Percentiles rank a stretch among this genome's conserved stretches.
Evolutionary conservation across 2,329 filamentous ascomycete genomes (phyloP).

Genomic region (Verticillium zaregamsianum): DNA sequence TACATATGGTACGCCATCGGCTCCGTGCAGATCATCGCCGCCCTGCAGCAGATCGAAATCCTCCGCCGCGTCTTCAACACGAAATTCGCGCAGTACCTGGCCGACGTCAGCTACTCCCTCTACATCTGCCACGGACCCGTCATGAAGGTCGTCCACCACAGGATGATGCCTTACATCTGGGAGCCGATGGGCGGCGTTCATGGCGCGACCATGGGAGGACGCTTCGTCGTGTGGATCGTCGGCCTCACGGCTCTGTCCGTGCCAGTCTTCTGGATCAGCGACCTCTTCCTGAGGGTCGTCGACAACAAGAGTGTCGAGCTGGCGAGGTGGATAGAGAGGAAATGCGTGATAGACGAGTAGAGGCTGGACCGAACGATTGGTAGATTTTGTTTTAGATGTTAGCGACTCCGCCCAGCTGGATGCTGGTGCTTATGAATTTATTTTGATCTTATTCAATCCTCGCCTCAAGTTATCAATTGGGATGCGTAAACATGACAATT

Average conservation of each 20-base stretch:
- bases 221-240: slow-evolving; percentile 28
- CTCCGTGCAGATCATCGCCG: slow-evolving; percentile 23
- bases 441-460: background rate
- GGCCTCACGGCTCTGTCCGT: slow-evolving; percentile 30
- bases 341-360: slow-evolving; percentile 8
- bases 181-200: slow-evolving; percentile 24
- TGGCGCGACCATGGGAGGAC: slow-evolving; percentile 26
- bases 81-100: slow-evolving; percentile 49
- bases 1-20: slow-evolving; percentile 32
- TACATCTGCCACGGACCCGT: slow-evolving; percentile 55
- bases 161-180: slow-evolving; percentile 12
- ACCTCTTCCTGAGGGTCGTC: slow-evolving; percentile 55
- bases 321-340: slow-evolving; percentile 41
- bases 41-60: slow-evolving; percentile 24
- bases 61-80: slow-evolving; percentile 37
- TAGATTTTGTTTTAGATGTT: background rate
- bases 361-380: background rate
- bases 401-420: background rate
- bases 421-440: background rate
- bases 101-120: slow-evolving; percentile 51
- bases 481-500: no score
- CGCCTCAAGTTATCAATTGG: no score
- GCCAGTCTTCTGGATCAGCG: slow-evolving; percentile 48
- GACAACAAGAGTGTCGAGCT: slow-evolving; percentile 44
- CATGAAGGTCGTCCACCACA: slow-evolving; percentile 30